Evolutionary conservation across 495 filamentous ascomycete genomes (phyloP).

Genomic region (Daldinia caldariorum): DNA sequence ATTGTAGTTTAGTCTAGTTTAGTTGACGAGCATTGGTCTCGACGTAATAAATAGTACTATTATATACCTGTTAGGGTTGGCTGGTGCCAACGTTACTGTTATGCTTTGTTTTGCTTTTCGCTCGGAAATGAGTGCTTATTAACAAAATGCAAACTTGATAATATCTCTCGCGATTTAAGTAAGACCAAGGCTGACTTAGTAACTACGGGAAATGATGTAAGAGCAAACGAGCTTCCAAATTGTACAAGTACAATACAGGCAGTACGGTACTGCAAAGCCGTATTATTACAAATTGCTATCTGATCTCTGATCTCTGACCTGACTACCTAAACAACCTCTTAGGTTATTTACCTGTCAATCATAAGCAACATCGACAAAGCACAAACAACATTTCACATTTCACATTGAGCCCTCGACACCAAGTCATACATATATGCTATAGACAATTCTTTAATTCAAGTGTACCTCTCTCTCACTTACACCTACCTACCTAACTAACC

Average conservation of each 20-base stretch:
- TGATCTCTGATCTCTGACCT: no score
- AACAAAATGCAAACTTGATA: not conserved
- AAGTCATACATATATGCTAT: not conserved
- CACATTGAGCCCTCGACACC: no score
- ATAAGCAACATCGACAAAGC: no score
- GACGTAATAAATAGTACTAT: not conserved
- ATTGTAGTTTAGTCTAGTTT: not conserved
- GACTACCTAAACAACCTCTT: no score
- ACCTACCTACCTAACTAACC: no score
- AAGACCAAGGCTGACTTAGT: no score
- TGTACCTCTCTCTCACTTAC: not conserved
- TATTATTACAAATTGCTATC: no score
- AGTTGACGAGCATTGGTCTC: not conserved
- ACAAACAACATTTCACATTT: no score
- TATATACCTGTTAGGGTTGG: not conserved
- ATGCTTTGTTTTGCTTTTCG: not conserved
- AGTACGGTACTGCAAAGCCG: no score
- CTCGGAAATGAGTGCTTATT: not conserved
- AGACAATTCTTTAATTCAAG: constrained; percentile 7
- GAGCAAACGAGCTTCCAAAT: no score
- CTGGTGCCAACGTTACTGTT: not conserved
- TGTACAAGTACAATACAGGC: no score
- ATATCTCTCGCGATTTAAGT: not conserved
- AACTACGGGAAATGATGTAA: not conserved
- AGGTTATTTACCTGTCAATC: no score